These are phyloP conservation scores for Dactylonectria macrodidyma DNA, from an alignment of 2,329 filamentous ascomycete species.

Conservation along the genomic window DNA sequence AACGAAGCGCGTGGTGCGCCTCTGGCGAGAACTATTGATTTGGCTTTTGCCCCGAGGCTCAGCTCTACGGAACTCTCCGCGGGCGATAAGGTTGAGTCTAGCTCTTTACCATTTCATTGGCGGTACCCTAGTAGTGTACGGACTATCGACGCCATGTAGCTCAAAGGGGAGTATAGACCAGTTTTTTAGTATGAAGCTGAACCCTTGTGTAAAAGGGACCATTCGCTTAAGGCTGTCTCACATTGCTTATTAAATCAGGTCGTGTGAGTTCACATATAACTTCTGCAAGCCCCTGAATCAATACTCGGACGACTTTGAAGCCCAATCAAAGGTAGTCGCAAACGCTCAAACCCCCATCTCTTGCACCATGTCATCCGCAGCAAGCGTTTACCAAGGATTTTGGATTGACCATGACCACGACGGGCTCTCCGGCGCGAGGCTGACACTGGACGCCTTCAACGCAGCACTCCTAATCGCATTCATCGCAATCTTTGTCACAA, in stretches of 20 bases:
- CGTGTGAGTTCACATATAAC: not conserved
- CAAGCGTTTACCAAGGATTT: not conserved
- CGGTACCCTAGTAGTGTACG: not conserved
- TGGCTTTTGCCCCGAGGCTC: not conserved
- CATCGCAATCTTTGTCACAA: not conserved
- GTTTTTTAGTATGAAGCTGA: not conserved
- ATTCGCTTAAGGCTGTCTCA: not conserved
- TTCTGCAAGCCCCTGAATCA: not conserved
- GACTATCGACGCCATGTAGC: not conserved
- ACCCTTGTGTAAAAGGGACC: not conserved
- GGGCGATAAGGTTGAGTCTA: not conserved
- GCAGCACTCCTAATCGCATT: not conserved
- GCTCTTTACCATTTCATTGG: not conserved
- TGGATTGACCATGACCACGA: not conserved
- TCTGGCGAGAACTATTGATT: not conserved
- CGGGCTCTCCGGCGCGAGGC: not conserved
- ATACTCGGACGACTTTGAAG: not conserved
- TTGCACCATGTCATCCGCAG: not conserved
- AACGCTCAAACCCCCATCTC: not conserved
- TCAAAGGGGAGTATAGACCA: not conserved
- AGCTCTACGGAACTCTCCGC: not conserved
- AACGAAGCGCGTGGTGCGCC: not conserved
- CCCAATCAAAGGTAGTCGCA: not conserved
- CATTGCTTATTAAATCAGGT: not conserved
- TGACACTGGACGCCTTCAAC: not conserved